Percentiles rank a stretch among this genome's conserved stretches.
phyloP scores from a whole-genome alignment of 2,329 filamentous ascomycete genomes.

The Aspergillus carbonarius region DNA sequence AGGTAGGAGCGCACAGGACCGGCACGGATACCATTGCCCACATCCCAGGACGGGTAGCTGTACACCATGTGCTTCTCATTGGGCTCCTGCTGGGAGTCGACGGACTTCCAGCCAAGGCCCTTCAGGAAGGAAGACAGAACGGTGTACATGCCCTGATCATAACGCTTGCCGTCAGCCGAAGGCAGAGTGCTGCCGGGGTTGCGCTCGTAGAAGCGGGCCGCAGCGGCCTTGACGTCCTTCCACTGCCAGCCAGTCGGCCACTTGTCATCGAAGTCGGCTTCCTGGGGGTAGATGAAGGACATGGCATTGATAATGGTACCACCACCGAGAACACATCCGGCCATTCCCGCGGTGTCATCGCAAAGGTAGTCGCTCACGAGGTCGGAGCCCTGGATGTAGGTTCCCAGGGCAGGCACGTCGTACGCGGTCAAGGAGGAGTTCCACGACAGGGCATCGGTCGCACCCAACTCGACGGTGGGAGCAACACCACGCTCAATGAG shows the following conservation, averaged over 20 bases:
- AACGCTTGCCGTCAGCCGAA: conserved; percentile 64
- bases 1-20: conserved; percentile 71
- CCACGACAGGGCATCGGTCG: conserved; percentile 19
- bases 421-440: conserved; percentile 17
- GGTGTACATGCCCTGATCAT: conserved; percentile 64
- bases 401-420: conserved; percentile 20
- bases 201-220: conserved; percentile 62
- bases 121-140: conserved; percentile 60
- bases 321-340: conserved; percentile 21
- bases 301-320: conserved; percentile 21
- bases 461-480: conserved; percentile 14
- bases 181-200: conserved; percentile 68
- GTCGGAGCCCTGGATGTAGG: conserved; percentile 12
- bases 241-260: conserved; percentile 71
- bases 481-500: conserved; percentile 21
- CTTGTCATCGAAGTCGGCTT: conserved; percentile 67
- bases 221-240: conserved; percentile 59
- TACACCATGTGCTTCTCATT: conserved; percentile 65
- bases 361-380: conserved; percentile 21
- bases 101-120: conserved; percentile 60
- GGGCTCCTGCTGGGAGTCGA: conserved; percentile 59
- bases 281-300: conserved; percentile 44
- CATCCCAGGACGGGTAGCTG: conserved; percentile 66
- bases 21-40: conserved; percentile 61
- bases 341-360: conserved; percentile 19